phyloP scores from a whole-genome alignment of 768 basidiomycete genomes.

The Symmetrospora coprosmae region DNA sequence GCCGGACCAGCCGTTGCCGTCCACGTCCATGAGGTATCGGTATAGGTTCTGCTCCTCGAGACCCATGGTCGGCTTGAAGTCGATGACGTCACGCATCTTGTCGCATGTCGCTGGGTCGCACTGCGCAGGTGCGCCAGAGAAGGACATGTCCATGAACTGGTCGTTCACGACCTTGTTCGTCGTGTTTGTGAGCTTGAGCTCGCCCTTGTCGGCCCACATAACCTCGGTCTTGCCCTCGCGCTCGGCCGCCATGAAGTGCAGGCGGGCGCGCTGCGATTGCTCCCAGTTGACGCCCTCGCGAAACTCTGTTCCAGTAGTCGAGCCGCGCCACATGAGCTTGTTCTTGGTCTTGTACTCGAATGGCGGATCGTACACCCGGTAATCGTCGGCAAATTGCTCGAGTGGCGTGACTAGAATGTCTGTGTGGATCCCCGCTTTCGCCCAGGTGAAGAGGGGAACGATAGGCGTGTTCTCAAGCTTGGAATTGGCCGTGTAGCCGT shows the following conservation, averaged over 20 bases:
- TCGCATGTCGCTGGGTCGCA: constrained; percentile 53
- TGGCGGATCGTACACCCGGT: constrained; percentile 31
- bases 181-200: constrained; percentile 43
- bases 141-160: constrained; percentile 74
- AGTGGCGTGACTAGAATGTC: constrained; percentile 91
- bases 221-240: constrained; percentile 23
- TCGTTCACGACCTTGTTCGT: constrained; percentile 45
- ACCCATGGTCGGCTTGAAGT: constrained; percentile 44
- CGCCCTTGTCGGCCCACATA: constrained; percentile 39
- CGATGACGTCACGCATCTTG: constrained; percentile 38
- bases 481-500: constrained; percentile 31
- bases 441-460: constrained; percentile 63
- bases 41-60: constrained; percentile 54
- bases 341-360: constrained; percentile 39
- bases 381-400: constrained; percentile 57
- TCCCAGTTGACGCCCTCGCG: constrained; percentile 38
- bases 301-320: constrained; percentile 39
- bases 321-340: constrained; percentile 40
- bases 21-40: constrained; percentile 81
- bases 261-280: constrained; percentile 37
- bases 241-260: constrained; percentile 39
- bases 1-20: constrained; percentile 81
- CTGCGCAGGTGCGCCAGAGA: constrained; percentile 56
- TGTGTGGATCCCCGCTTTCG: constrained; percentile 63
- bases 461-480: constrained; percentile 28